Base-by-base conservation (phyloP, 345 rosid species). In the Acer campestre region DNA sequence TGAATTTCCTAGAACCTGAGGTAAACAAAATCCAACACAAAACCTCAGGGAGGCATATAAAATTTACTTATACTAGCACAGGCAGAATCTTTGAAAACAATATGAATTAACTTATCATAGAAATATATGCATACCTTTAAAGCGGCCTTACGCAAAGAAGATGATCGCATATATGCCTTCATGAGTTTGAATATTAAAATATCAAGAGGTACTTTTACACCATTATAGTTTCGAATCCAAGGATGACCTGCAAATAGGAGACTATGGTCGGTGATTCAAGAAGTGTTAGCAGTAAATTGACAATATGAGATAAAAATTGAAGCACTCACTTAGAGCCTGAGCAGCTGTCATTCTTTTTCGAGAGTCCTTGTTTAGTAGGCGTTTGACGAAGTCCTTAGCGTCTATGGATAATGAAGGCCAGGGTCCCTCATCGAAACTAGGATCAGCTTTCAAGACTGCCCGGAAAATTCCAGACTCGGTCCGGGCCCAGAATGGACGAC, bases 401-500 rank as follows among this genome's bases (percentile, higher is more conserved):
- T 92, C 97, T 6, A 85, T 81, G 79, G 99, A 94, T 77, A 94
- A 49, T 42, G 92, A 86, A 76, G 98, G 92, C 99, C 99, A 96
- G 61, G 99, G 94, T 62, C 86, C 90, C 76, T 92, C 98, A 74
- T 88, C 89, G 53, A 96, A 96, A 84, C 89, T 87, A 1, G 97
- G 99, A 80, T 90, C 98, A 77, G 95, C 91, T 86, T 94, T 96
- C 80, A 94, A 83, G 77, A 96, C 98, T 7, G 98, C 87, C 51
- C 93, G 90, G 75, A 94, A 96, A 72, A 96, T 93, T 70, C 98
- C 98, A 44, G 99, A 94, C 84, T 96, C 98, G 9, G 95, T 96
- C 78, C 93, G 86, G 35, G 99, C 97, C 99, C 98, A 96, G 84
- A 96, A 96, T 63, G 99, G 99, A 76, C 99, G 94, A 83, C 98